These are phyloP conservation scores for Daedalea quercina DNA, from an alignment of 768 basidiomycete genomes.

Conservation along the genomic window DNA sequence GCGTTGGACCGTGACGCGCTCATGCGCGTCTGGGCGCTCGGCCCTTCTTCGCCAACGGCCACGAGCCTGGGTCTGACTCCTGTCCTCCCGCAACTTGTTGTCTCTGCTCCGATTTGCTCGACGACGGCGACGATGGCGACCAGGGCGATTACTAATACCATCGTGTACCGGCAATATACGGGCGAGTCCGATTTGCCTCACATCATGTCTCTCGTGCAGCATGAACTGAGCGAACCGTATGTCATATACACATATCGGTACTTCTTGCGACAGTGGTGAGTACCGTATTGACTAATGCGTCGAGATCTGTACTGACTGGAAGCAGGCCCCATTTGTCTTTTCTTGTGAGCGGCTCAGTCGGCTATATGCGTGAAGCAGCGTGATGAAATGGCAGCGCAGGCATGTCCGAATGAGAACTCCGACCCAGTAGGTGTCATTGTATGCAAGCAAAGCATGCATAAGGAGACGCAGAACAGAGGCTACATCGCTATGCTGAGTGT, in stretches of 20 bases:
- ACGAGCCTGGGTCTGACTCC: slow-evolving; percentile 2
- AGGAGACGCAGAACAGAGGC: slow-evolving; percentile 69
- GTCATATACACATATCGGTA: slow-evolving; percentile 96
- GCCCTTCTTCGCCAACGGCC: neutral
- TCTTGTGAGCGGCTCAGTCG: slow-evolving; percentile 38
- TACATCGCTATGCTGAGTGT: slow-evolving; percentile 99
- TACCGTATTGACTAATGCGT: slow-evolving; percentile 5
- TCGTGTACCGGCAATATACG: slow-evolving; percentile 64
- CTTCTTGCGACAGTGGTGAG: slow-evolving; percentile 94
- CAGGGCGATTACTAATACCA: slow-evolving; percentile 18
- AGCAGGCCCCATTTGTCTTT: slow-evolving; percentile 85
- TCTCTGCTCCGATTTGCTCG: too few relatives aligned
- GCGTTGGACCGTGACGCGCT: slow-evolving; percentile 10
- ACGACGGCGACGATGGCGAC: too few relatives aligned
- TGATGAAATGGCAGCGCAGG: slow-evolving; percentile 34
- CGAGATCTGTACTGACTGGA: slow-evolving; percentile 6
- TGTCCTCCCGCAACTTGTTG: too few relatives aligned
- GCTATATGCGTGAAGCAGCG: slow-evolving; percentile 6
- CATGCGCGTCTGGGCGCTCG: neutral
- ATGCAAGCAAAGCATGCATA: slow-evolving; percentile 93
- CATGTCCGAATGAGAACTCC: slow-evolving; percentile 45
- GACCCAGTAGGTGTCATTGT: slow-evolving; percentile 87
- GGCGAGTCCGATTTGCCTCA: slow-evolving; percentile 76
- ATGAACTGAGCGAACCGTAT: slow-evolving; percentile 92
- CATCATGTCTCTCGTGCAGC: slow-evolving; percentile 85